Evolutionary conservation across 371 early-diverging fungal genomes (phyloP), one percentile per base, ranked within the genome.

Genomic region (Saksenaea vasiformis): DNA sequence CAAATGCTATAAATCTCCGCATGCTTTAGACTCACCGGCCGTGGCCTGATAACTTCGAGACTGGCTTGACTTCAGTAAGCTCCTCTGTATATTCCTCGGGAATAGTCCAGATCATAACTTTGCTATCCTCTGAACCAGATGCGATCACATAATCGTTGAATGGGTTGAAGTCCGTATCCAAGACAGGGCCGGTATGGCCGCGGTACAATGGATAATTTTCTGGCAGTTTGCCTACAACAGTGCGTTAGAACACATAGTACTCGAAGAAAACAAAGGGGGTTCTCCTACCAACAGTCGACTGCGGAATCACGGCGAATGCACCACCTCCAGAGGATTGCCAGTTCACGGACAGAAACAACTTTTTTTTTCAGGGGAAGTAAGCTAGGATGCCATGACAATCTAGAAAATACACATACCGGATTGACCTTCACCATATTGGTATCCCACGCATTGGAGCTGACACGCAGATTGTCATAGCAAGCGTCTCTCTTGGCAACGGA

Each of bases 271-370:
- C 4, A n/a, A 3, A n/a, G 4, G 7, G 37, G 8, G 41, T 17
- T 13, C 28, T 68, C 82, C 70, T 82, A 86, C 98, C 98, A 15
- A 86, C 84, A 71, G 84, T 80, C 38, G 81, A 75, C 53, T 90
- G 87, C 10, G 98, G 95, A 57, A 98, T 85, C 13, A 98, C 96
- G 64, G 94, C 93, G 82, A 98, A 98, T 1, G 97, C 93, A 58
- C 99, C 99, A 72, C 99, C 99, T 64, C 99, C 99, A 43, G 92
- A 90, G 27, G 96, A 89, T 71, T 96, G 93, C 91, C 97, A 91
- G 88, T 98, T 97, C 62, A 98, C 87, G 11, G 96, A 88, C 62
- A 98, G 69, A 84, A 94, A 98, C 63, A 82, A 78, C 87, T 89
- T 64, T 15, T 38, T 44, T 19, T 39, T 51, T 57, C 44, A 31